Evolutionary conservation across 306 rosid genomes (phyloP).

Genomic region (Elaeagnus macrophylla): DNA sequence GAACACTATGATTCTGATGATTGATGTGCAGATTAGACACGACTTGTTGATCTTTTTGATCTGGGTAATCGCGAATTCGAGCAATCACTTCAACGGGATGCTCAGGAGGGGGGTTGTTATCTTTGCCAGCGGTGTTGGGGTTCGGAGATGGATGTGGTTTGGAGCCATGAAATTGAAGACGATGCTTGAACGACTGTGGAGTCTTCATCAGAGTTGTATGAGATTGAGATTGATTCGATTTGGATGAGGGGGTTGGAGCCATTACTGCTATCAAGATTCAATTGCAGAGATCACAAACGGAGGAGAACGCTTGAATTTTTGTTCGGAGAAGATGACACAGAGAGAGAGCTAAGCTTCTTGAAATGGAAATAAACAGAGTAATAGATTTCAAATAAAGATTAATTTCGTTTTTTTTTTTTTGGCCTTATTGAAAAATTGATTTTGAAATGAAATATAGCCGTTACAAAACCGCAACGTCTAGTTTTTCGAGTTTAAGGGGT

Average conservation of each 20-base stretch:
- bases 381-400: constrained; percentile 5
- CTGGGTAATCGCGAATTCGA: constrained; percentile 83
- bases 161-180: constrained; percentile 48
- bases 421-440: constrained; percentile 3
- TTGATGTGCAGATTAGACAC: constrained; percentile 47
- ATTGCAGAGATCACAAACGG: background rate
- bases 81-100: constrained; percentile 90
- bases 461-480: constrained; percentile 52
- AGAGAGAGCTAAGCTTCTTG: constrained; percentile 14
- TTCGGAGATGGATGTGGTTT: constrained; percentile 52
- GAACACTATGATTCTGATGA: constrained; percentile 39
- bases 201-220: constrained; percentile 47
- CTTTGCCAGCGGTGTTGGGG: constrained; percentile 41
- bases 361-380: constrained; percentile 1
- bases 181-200: constrained; percentile 80
- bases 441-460: constrained; percentile 59
- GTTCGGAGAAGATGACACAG: constrained; percentile 1
- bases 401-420: no score
- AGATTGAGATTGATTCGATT: constrained; percentile 37
- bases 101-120: constrained; percentile 42
- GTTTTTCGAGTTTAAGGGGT: constrained; percentile 1
- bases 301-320: constrained; percentile 5
- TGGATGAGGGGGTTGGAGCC: constrained; percentile 96
- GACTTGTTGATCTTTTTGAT: constrained; percentile 61
- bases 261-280: constrained; percentile 38